phyloP scores from a whole-genome alignment of 2,329 filamentous ascomycete species.

The Tympanopsis confertula region DNA sequence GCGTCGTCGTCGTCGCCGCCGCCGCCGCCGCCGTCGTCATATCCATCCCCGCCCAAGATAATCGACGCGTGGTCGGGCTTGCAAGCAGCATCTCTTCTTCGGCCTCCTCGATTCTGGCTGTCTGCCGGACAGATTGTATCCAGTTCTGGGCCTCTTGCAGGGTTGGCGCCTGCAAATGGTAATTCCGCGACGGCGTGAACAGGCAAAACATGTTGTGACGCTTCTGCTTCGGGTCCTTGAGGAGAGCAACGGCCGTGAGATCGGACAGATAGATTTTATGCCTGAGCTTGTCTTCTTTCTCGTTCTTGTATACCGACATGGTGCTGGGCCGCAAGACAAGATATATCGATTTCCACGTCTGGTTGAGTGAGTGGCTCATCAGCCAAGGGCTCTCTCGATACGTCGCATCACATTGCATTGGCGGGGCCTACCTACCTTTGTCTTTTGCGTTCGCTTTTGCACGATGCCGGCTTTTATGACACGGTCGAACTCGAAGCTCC shows the following conservation, averaged over 20 bases:
- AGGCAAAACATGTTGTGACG: constrained; percentile 81
- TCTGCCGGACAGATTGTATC: constrained; percentile 69
- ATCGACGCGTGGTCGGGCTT: constrained; percentile 45
- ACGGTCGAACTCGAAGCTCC: constrained; percentile 89
- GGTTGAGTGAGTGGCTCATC: constrained; percentile 5
- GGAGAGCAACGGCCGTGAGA: constrained; percentile 76
- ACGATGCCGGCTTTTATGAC: constrained; percentile 83
- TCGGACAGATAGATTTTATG: constrained; percentile 82
- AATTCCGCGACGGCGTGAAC: constrained; percentile 84
- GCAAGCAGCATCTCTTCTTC: constrained; percentile 72
- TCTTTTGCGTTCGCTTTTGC: constrained; percentile 82
- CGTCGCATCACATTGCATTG: constrained; percentile 1
- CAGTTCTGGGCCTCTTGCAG: constrained; percentile 71
- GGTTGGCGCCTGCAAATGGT: constrained; percentile 70
- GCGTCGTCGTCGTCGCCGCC: constrained; percentile 9
- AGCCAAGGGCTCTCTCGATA: constrained; percentile 8
- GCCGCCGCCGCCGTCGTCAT: constrained; percentile 9
- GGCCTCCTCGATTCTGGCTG: constrained; percentile 77
- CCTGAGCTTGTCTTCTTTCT: constrained; percentile 78
- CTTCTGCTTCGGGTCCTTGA: constrained; percentile 81
- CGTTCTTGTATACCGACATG: constrained; percentile 85
- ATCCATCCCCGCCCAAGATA: constrained; percentile 17
- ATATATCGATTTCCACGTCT: constrained; percentile 85
- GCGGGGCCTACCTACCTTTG: constrained; percentile 65
- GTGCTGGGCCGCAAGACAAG: constrained; percentile 83